Percentiles rank a stretch among this genome's conserved stretches.
These are phyloP conservation scores for Colletotrichum sp. DNA, from an alignment of 2,329 filamentous ascomycete genomes.

Conservation along the genomic window DNA sequence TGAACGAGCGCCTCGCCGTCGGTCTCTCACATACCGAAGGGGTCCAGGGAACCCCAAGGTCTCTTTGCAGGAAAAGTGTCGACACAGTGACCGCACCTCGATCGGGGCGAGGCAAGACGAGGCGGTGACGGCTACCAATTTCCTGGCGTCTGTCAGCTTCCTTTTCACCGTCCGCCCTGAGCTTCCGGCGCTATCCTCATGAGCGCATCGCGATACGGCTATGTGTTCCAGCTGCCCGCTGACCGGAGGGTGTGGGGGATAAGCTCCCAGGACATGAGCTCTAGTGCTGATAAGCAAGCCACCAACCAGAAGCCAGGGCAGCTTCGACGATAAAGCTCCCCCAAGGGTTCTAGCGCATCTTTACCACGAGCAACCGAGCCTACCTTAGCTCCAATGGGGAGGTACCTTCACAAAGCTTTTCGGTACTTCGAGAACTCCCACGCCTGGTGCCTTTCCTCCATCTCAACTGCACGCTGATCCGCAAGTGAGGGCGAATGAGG, in stretches of 20 bases:
- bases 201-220: background rate
- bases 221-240: background rate
- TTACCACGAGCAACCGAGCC: background rate
- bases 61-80: background rate
- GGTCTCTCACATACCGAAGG: constrained; percentile 2
- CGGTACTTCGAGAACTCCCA: background rate
- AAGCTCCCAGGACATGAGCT: constrained; percentile 14
- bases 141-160: background rate
- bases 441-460: background rate
- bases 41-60: background rate
- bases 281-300: constrained; percentile 8
- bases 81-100: background rate
- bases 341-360: background rate
- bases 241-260: constrained; percentile 9
- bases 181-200: background rate
- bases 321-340: constrained; percentile 17
- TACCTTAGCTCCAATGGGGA: background rate
- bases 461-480: background rate
- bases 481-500: background rate
- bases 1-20: background rate
- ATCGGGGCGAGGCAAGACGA: background rate
- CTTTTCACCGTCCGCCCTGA: background rate
- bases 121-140: background rate
- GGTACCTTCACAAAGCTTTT: background rate
- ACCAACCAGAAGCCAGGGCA: background rate